Base-by-base conservation (phyloP, 139 green algal genomes). In the Pleodorina starrii region DNA sequence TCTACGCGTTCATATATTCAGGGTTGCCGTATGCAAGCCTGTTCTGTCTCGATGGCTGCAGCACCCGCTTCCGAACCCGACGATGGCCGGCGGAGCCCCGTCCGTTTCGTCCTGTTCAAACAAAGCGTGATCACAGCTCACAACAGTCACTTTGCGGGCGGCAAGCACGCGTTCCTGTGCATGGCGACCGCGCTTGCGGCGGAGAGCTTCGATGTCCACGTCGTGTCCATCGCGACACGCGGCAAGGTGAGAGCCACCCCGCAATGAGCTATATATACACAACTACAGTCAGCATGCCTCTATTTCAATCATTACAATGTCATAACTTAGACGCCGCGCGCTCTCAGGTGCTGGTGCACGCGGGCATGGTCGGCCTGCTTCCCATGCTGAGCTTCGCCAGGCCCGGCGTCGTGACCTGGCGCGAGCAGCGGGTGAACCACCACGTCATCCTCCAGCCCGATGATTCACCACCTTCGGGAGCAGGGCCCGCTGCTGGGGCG, bases 131-230 rank as follows among this genome's bases (percentile, higher is more conserved):
- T 92, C 2, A 74, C 57, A 27, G 76, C 74, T 5, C 76, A 90
- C n/a, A 19, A 63, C 1, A 90, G 84, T 42, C 89, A 92, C 38
- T 92, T 90, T 60, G 83, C 89, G 21, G 89, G 89, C 14, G 89
- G 89, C 32, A 92, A 92, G 50, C 89, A 92, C 63, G 89, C 89
- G 0, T 92, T 90, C 46, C 36, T 88, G 6, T 86, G 42, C 36
- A 88, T 90, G 84, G 89, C 89, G 40, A 27, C 19, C 5, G 71
- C 69, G 19, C 80, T 91, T n/a, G 69, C 69, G 7, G 35, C 29
- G 21, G n/a, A 35, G 7, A 75, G 86, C 19, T 38, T 71, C 66
- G 66, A 88, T 7, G 46, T 80, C 35, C 83, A 88, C n/a, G 6
- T 80, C 11, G 35, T 88, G 12, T 81, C 66, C 25, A 40, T 88